Evolutionary conservation across 2,329 filamentous ascomycete species (phyloP).

Genomic region (Pestalotiopsis sp.): DNA sequence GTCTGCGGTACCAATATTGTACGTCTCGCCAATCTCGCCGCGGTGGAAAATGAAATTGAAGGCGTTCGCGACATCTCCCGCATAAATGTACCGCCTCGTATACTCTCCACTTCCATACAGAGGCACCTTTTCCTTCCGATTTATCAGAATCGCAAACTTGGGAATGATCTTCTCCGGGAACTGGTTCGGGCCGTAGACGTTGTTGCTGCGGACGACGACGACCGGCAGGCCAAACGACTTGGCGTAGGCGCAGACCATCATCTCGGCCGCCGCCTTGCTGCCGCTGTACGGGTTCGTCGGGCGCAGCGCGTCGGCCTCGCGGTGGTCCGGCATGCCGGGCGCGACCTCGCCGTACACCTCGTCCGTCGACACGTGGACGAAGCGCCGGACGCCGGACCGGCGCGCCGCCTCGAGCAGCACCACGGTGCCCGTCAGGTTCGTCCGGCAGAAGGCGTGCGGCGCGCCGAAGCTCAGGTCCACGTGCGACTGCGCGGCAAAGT

Average conservation of each 20-base stretch:
- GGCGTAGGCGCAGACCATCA: conserved; percentile 84
- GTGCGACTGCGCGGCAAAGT: conserved; percentile 85
- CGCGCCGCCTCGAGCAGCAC: conserved; percentile 77
- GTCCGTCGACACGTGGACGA: conserved; percentile 83
- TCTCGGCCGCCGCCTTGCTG: conserved; percentile 80
- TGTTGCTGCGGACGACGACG: conserved; percentile 81
- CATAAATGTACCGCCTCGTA: conserved; percentile 76
- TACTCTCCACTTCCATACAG: conserved; percentile 78
- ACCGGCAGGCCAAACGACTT: conserved; percentile 81
- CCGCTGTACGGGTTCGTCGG: conserved; percentile 84
- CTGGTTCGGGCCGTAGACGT: conserved; percentile 84
- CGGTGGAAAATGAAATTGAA: conserved; percentile 84
- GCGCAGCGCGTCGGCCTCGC: conserved; percentile 73
- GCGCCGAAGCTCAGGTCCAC: conserved; percentile 84
- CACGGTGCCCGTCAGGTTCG: conserved; percentile 84
- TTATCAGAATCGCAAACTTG: conserved; percentile 76
- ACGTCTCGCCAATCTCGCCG: conserved; percentile 73
- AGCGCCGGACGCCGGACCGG: conserved; percentile 69
- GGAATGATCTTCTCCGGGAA: conserved; percentile 86
- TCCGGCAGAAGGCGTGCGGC: conserved; percentile 79
- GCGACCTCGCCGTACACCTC: conserved; percentile 84
- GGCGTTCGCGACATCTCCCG: conserved; percentile 77
- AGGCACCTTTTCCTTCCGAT: conserved; percentile 68
- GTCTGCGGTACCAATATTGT: conserved; percentile 80
- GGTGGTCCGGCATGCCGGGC: conserved; percentile 69